Evolutionary conservation across 176 grass and related monocot species (phyloP).

Genomic region (Phoenix roebelenii): DNA sequence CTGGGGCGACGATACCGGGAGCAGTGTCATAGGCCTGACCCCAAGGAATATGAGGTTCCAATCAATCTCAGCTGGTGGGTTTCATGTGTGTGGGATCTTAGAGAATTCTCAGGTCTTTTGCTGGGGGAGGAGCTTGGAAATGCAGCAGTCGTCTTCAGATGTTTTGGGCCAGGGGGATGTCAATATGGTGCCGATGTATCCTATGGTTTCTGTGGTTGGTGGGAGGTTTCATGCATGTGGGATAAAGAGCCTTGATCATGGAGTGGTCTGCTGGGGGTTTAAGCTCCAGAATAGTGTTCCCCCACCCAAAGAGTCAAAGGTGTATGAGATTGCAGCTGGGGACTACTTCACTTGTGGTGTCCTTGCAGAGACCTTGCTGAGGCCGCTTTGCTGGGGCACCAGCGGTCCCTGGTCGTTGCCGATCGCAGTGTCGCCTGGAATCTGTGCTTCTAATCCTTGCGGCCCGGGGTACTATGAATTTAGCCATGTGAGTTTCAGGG

Average conservation of each 20-base stretch:
- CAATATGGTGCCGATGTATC: conserved; percentile 87
- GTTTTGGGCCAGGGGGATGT: conserved; percentile 66
- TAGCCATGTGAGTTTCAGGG: conserved; percentile 31
- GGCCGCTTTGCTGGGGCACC: conserved; percentile 86
- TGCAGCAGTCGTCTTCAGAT: conserved; percentile 51
- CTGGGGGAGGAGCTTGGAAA: conserved; percentile 91
- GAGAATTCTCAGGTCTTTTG: conserved; percentile 88
- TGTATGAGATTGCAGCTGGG: conserved; percentile 70
- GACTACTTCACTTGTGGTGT: conserved; percentile 97
- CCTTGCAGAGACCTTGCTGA: conserved; percentile 40
- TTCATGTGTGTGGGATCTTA: conserved; percentile 82
- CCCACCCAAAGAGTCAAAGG: conserved; percentile 47
- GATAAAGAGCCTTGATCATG: conserved; percentile 77
- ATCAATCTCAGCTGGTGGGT: conserved; percentile 79
- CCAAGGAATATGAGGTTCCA: conserved; percentile 59
- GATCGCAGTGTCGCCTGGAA: conserved; percentile 76
- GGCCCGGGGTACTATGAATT: conserved; percentile 71
- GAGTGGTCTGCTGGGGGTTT: conserved; percentile 90
- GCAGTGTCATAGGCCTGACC: conserved; percentile 55
- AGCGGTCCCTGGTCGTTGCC: conserved; percentile 71
- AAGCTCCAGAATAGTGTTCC: conserved; percentile 60
- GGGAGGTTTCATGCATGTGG: conserved; percentile 95
- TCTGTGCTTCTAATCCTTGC: conserved; percentile 61
- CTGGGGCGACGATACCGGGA: conserved; percentile 86
- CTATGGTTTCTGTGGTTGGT: conserved; percentile 71